A percentile compares a stretch with the other conserved stretches of the same genome.
Conservation (phyloP, 1,139 yeast species). For the Pichia inconspicua region DNA sequence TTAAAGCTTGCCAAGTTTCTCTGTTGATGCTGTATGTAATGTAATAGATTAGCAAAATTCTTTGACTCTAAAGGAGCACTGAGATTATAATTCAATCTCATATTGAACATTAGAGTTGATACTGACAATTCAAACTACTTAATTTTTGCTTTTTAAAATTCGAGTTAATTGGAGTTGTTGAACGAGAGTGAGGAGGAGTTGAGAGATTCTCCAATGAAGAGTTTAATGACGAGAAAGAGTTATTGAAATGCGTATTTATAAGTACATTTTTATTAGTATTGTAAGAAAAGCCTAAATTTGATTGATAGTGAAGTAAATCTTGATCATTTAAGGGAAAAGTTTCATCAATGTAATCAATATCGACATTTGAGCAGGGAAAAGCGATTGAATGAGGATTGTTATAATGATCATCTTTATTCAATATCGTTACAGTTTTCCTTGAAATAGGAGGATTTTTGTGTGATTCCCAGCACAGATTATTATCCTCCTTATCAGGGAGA, state of each 20-base stretch:
- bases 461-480: background rate
- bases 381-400: background rate
- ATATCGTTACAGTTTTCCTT: background rate
- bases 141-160: background rate
- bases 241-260: slow-evolving; percentile 1
- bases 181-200: slow-evolving; percentile 7
- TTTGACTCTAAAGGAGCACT: background rate
- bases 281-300: slow-evolving; percentile 2
- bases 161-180: slow-evolving; percentile 3
- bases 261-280: slow-evolving; percentile 1
- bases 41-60: background rate
- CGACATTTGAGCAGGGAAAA: background rate
- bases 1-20: background rate
- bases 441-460: background rate
- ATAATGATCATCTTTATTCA: background rate
- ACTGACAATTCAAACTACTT: background rate
- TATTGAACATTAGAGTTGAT: background rate
- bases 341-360: background rate
- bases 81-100: too few relatives aligned
- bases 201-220: slow-evolving; percentile 7
- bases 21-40: background rate
- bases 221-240: slow-evolving; percentile 7
- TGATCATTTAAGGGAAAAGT: slow-evolving; percentile 1
- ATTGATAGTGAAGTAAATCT: background rate
- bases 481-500: background rate